phyloP scores from a whole-genome alignment of 768 basidiomycete species.

The Boletales sp. region DNA sequence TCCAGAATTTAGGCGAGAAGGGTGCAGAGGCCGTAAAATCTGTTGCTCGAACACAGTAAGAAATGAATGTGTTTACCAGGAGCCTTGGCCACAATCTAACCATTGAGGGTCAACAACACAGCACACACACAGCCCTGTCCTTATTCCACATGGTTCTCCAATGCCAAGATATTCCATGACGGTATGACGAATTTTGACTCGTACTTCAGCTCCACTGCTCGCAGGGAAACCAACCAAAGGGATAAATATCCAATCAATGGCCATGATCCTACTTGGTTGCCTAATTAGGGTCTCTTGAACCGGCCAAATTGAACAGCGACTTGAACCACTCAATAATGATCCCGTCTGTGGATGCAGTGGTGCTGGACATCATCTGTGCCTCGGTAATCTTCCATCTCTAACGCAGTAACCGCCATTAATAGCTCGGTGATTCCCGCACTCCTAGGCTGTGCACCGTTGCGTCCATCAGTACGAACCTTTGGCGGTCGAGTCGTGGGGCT shows the following conservation, averaged over 20 bases:
- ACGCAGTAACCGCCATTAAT: background rate
- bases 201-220: background rate
- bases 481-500: conserved; percentile 5
- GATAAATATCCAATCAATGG: too few species aligned
- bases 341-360: background rate
- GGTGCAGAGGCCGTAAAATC: too few species aligned
- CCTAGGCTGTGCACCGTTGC: conserved; percentile 12
- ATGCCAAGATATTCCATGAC: too few species aligned
- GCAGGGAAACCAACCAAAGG: too few species aligned
- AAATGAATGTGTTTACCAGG: background rate
- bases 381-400: conserved; percentile 9
- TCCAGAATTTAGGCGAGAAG: background rate
- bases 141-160: too few species aligned
- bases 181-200: too few species aligned
- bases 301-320: too few species aligned
- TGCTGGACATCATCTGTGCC: conserved; percentile 15
- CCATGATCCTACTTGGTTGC: conserved; percentile 3
- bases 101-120: background rate
- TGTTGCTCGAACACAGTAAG: background rate
- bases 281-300: background rate
- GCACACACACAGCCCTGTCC: too few species aligned
- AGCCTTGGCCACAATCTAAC: background rate
- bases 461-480: conserved; percentile 18
- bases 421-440: background rate
- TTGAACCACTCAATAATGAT: background rate